phyloP scores from a whole-genome alignment of 2,329 filamentous ascomycete species.

The Botryotinia calthae region DNA sequence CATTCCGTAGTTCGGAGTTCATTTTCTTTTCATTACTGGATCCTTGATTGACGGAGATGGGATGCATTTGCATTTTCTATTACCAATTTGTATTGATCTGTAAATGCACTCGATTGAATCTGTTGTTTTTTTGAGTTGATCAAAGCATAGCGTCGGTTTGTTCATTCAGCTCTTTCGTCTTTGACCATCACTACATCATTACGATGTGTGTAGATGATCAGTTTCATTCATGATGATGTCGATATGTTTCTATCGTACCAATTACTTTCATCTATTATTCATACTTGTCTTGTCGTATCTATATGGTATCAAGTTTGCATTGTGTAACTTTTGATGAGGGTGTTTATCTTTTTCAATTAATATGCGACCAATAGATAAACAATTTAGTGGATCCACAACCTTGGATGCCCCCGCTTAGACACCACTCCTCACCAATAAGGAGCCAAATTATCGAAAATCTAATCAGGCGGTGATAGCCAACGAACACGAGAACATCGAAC shows the following conservation, averaged over 20 bases:
- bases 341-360: conserved; percentile 6
- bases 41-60: background rate
- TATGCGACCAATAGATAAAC: conserved; percentile 18
- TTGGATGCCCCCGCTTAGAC: conserved; percentile 8
- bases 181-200: background rate
- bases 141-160: background rate
- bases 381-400: conserved; percentile 12
- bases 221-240: background rate
- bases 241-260: background rate
- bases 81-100: conserved; percentile 7
- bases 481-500: background rate
- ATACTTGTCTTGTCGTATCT: background rate
- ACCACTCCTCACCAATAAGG: conserved; percentile 9
- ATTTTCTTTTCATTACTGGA: background rate
- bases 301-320: background rate
- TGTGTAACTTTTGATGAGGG: conserved; percentile 3
- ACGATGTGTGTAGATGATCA: background rate
- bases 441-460: background rate
- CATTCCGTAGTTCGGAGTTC: conserved; percentile 15
- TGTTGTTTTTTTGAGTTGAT: conserved; percentile 6
- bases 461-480: conserved; percentile 14
- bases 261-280: background rate
- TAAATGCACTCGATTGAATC: background rate
- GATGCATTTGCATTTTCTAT: conserved; percentile 12
- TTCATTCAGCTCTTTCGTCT: background rate